Percentiles rank a stretch among this genome's conserved stretches.
These are phyloP conservation scores for Aspergillus sclerotioniger DNA, from an alignment of 495 filamentous ascomycete genomes.

Conservation along the genomic window DNA sequence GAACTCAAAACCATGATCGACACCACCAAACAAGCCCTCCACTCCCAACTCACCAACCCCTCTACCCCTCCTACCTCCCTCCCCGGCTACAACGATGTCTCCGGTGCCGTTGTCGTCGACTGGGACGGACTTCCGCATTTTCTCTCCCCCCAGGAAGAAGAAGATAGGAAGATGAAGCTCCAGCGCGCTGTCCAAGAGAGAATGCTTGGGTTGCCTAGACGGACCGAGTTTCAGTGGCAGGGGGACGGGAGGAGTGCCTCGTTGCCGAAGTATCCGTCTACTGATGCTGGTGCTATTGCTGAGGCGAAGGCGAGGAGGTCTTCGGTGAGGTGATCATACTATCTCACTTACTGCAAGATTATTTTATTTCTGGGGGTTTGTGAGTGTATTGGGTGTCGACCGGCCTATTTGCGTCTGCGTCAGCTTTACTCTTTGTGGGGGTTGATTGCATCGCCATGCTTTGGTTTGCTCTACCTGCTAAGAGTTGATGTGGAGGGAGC, in stretches of 20 bases:
- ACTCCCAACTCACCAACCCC: not conserved
- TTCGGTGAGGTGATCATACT: not conserved
- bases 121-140: slow-evolving; percentile 27
- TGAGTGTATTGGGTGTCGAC: no score
- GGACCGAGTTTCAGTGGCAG: slow-evolving; percentile 27
- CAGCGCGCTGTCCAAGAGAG: slow-evolving; percentile 27
- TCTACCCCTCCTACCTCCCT: slow-evolving; percentile 7
- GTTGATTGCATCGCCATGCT: no score
- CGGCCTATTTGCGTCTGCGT: not conserved
- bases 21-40: not conserved
- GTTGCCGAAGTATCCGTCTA: slow-evolving; percentile 27
- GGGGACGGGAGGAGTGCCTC: not conserved
- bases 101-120: slow-evolving; percentile 30
- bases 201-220: slow-evolving; percentile 30
- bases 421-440: not conserved
- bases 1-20: not conserved
- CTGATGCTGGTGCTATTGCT: not conserved
- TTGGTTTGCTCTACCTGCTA: no score
- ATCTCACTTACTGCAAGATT: no score
- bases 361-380: no score
- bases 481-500: no score
- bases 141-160: slow-evolving; percentile 29
- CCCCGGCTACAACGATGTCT: slow-evolving; percentile 31
- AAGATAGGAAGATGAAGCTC: slow-evolving; percentile 18
- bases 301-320: not conserved